Evolutionary conservation across 495 filamentous ascomycete genomes (phyloP).

Genomic region (Daldinia concentrica): DNA sequence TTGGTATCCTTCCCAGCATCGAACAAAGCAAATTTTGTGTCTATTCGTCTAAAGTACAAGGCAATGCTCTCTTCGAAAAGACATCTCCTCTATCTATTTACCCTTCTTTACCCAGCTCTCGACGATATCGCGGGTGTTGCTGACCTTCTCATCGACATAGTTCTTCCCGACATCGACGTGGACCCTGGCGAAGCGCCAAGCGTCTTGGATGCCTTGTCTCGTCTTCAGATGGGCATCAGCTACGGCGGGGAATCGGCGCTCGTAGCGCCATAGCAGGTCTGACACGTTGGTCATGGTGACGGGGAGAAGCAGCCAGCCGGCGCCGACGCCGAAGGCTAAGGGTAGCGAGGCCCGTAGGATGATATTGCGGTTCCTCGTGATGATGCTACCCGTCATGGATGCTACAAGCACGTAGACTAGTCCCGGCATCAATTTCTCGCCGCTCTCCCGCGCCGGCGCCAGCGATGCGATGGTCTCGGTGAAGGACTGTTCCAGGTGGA

Average conservation of each 20-base stretch:
- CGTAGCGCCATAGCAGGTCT: conserved; percentile 85
- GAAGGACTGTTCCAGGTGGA: conserved; percentile 82
- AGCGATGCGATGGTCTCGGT: conserved; percentile 87
- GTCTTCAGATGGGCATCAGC: conserved; percentile 77
- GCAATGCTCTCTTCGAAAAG: conserved; percentile 3
- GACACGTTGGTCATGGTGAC: conserved; percentile 86
- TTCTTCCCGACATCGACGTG: conserved; percentile 73
- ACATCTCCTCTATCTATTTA: conserved; percentile 56
- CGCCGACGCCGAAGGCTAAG: conserved; percentile 73
- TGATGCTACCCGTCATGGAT: conserved; percentile 90
- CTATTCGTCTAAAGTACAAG: conserved; percentile 44
- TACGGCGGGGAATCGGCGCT: conserved; percentile 82
- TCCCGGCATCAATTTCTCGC: conserved; percentile 86
- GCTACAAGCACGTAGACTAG: conserved; percentile 89
- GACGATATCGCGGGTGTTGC: conserved; percentile 72
- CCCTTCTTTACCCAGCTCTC: conserved; percentile 93
- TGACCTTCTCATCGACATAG: conserved; percentile 82
- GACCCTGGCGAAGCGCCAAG: conserved; percentile 72
- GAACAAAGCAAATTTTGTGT: conserved; percentile 34
- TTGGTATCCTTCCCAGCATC: conserved; percentile 11
- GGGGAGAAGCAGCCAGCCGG: conserved; percentile 77
- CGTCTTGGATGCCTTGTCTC: conserved; percentile 71
- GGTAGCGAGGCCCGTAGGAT: conserved; percentile 77
- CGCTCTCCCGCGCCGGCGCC: conserved; percentile 80
- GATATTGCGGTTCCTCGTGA: conserved; percentile 84